A percentile compares a stretch with the other conserved stretches of the same genome.
Evolutionary conservation across 768 basidiomycete species (phyloP).

Genomic region (Hebeloma cylindrosporum): DNA sequence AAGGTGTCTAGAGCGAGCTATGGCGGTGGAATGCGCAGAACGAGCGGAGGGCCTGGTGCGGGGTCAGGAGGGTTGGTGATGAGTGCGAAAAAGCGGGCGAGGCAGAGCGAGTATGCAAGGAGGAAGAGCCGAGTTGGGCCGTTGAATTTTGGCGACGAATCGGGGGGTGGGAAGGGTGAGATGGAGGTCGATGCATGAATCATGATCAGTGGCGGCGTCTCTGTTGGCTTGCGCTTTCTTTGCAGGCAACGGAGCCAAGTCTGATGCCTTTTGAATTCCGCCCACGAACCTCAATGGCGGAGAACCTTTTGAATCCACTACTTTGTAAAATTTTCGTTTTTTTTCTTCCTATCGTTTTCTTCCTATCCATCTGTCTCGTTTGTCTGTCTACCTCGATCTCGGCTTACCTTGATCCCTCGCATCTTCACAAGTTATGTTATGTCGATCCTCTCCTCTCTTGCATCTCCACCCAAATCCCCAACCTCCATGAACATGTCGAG

Average conservation of each 20-base stretch:
- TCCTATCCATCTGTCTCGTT: not conserved
- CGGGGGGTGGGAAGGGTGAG: not conserved
- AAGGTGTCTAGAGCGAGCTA: conserved; percentile 41
- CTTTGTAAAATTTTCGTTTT: not conserved
- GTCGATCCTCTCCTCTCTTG: too few species aligned
- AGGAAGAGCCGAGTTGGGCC: conserved; percentile 44
- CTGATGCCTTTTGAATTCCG: conserved; percentile 1
- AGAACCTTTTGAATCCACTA: not conserved
- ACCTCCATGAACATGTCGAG: too few species aligned
- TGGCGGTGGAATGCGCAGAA: conserved; percentile 28
- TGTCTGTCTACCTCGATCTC: not conserved
- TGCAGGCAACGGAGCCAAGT: too few species aligned
- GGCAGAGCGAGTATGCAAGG: conserved; percentile 75
- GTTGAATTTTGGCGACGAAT: conserved; percentile 8
- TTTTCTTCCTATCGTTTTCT: not conserved
- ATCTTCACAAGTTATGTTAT: too few species aligned
- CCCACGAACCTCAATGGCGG: not conserved
- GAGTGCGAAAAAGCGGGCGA: conserved; percentile 70
- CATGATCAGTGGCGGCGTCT: too few species aligned
- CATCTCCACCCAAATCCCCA: too few species aligned
- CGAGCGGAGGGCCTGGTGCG: conserved; percentile 22
- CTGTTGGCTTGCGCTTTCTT: too few species aligned
- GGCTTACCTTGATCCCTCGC: not conserved
- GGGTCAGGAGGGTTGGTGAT: conserved; percentile 44
- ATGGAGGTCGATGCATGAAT: conserved; percentile 6